A percentile compares a stretch with the other conserved stretches of the same genome.
Evolutionary conservation across 495 filamentous ascomycete genomes (phyloP).

Genomic region (Bathelium albidoporum): DNA sequence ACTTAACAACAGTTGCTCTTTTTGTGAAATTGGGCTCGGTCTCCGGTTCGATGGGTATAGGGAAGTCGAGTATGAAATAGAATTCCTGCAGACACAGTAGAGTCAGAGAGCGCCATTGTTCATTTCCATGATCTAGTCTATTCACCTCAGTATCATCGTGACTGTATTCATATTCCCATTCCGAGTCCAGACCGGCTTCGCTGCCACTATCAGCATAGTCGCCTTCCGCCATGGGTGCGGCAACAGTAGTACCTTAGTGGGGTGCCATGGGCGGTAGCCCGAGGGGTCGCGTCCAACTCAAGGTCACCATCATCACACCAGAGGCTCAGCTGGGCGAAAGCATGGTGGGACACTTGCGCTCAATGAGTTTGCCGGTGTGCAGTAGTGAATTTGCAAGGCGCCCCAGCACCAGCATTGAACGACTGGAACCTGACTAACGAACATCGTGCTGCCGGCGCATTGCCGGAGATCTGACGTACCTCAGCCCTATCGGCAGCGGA

Average conservation of each 20-base stretch:
- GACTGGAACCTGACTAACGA: too few relatives aligned
- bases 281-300: too few relatives aligned
- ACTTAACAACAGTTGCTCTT: not conserved
- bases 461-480: not conserved
- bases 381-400: too few relatives aligned
- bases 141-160: constrained; percentile 46
- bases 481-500: constrained; percentile 4
- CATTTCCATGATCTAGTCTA: not conserved
- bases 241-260: not conserved
- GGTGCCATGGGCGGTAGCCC: not conserved
- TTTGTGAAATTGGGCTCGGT: not conserved
- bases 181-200: constrained; percentile 28
- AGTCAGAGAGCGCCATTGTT: not conserved
- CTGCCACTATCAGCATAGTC: not conserved
- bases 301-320: not conserved
- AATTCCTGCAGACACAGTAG: constrained; percentile 19
- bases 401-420: too few relatives aligned
- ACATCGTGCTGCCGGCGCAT: too few relatives aligned
- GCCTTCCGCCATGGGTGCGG: not conserved
- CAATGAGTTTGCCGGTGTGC: too few relatives aligned
- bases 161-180: constrained; percentile 57
- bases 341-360: not conserved
- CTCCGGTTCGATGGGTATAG: not conserved
- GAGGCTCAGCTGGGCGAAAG: not conserved
- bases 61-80: constrained; percentile 31